Conservation (phyloP, 805 yeast genomes). For the Candida arabinofermentans region DNA sequence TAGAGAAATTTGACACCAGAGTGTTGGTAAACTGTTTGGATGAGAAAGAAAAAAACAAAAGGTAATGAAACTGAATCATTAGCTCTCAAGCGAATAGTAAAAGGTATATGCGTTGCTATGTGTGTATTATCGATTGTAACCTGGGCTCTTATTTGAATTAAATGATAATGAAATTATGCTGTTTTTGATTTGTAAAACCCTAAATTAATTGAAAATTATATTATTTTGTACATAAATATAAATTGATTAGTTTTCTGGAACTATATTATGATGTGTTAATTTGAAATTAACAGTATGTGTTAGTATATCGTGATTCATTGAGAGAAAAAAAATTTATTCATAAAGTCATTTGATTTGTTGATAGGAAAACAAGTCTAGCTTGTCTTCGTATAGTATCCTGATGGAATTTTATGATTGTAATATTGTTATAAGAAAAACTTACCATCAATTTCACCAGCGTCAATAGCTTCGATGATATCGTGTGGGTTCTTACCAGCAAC, state of each 20-base stretch:
- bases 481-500: slow-evolving; percentile 99
- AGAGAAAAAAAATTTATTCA: too few relatives aligned
- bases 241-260: slow-evolving; percentile 65
- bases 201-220: slow-evolving; percentile 25
- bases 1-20: slow-evolving; percentile 67
- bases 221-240: slow-evolving; percentile 27
- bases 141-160: too few relatives aligned
- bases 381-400: not conserved
- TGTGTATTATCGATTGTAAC: too few relatives aligned
- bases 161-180: not conserved
- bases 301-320: not conserved
- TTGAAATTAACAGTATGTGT: slow-evolving; percentile 7
- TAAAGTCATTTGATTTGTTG: not conserved
- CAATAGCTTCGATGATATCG: slow-evolving; percentile 96
- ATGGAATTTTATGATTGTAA: slow-evolving; percentile 21
- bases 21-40: slow-evolving; percentile 77
- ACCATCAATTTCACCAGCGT: slow-evolving; percentile 94
- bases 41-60: too few relatives aligned
- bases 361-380: not conserved
- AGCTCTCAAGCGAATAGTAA: too few relatives aligned
- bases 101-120: too few relatives aligned
- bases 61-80: too few relatives aligned
- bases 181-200: slow-evolving; percentile 10
- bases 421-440: slow-evolving; percentile 26
- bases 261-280: slow-evolving; percentile 19